Base-by-base conservation (phyloP, 2,329 filamentous ascomycete species). In the Alternaria gaisen region DNA sequence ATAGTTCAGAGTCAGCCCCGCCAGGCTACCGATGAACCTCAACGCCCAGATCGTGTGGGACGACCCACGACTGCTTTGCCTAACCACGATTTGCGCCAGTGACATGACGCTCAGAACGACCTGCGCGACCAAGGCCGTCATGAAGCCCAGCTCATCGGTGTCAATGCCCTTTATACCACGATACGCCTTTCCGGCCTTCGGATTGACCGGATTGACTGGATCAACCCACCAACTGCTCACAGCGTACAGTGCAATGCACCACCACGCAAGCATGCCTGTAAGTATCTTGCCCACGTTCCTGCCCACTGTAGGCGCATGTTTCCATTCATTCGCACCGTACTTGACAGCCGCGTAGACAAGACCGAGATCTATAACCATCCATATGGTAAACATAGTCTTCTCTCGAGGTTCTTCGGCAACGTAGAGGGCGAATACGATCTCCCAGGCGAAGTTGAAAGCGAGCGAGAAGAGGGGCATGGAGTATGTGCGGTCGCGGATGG, bases 41-140 rank as follows among this genome's bases (percentile, higher is more conserved):
- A 92, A 92, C 14, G 94, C 84, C 76, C 92, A 97, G 32, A 97
- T 95, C 0, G 93, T 93, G 0, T 82, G 84, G 53, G 80, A 81
- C 43, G 81, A 79, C 0, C 83, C 84, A 3, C 83, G 82, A 18
- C 82, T 83, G 66, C 85, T 83, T 2, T 80, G 79, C 53, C 84
- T 74, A 20, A 81, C 75, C 11, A 83, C 53, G 41, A 85, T 71
- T 80, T 83, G 83, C 22, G 78, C 76, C 54, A 84, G 61, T 7
- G 80, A 79, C 24, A 75, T 73, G 2, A 76, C 74, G 56, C 81
- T 83, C 42, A 79, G 72, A 10, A 79, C 68, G 53, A 82, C 70
- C 67, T 85, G 83, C 26, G 78, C 77, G 16, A 82, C 67, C 34
- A 81, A 80, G 1, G 82, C 82, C 8, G 81, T 82, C 81, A 83